Conservation (phyloP, 2,329 filamentous ascomycete genomes). For the Paracamarosporium sp. region DNA sequence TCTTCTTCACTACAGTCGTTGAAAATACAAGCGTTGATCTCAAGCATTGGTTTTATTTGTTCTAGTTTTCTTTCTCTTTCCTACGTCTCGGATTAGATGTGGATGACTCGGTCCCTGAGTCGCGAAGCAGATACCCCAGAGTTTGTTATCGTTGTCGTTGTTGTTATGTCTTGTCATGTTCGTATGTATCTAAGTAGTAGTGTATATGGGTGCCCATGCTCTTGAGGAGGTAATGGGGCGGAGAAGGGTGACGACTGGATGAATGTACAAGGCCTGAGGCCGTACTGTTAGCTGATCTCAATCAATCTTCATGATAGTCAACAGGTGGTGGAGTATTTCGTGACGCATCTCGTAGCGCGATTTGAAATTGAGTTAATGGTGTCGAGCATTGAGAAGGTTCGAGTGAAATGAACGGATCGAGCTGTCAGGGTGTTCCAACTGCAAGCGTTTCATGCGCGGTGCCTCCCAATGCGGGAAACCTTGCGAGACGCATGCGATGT, state of each 20-base stretch:
- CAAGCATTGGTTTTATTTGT: constrained; percentile 22
- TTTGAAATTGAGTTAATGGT: not conserved
- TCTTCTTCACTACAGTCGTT: constrained; percentile 43
- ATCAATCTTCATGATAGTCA: too few relatives aligned
- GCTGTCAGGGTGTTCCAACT: not conserved
- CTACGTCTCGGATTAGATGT: not conserved
- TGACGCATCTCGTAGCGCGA: not conserved
- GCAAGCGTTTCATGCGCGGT: not conserved
- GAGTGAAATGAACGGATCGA: not conserved
- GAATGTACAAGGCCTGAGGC: not conserved
- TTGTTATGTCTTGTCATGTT: not conserved
- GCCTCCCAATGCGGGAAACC: constrained; percentile 1
- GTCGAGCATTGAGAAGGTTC: too few relatives aligned
- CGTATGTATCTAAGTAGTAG: not conserved
- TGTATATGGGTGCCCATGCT: not conserved
- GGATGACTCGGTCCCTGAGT: constrained; percentile 2
- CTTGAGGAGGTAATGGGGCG: not conserved
- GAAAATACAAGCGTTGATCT: constrained; percentile 45
- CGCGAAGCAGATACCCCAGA: constrained; percentile 7
- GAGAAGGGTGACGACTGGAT: not conserved
- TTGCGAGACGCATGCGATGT: not conserved
- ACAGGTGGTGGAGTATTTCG: not conserved
- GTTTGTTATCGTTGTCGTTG: not conserved
- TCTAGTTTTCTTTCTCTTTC: not conserved
- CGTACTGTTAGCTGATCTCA: not conserved